Conservation (phyloP, 225 moss, liverwort and hornwort species). For the Anthoceros angustus region DNA sequence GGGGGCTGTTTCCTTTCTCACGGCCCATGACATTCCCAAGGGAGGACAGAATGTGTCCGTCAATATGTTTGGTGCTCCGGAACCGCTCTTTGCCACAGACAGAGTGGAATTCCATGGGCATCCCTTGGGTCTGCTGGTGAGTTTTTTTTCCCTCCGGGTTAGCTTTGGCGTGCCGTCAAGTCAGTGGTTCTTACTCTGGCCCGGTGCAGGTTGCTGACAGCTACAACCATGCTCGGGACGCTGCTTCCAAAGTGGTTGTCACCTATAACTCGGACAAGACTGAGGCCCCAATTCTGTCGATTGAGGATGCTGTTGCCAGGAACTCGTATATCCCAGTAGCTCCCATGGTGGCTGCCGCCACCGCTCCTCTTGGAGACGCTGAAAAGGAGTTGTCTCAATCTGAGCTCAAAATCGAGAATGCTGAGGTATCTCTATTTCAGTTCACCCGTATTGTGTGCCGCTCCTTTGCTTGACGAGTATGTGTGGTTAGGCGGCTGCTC, state of each 20-base stretch:
- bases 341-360: constrained; percentile 12
- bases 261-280: constrained; percentile 18
- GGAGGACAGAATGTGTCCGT: constrained; percentile 18
- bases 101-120: constrained; percentile 40
- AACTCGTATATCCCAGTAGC: constrained; percentile 37
- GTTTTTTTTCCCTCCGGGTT: neutral
- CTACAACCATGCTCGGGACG: constrained; percentile 54
- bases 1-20: constrained; percentile 33
- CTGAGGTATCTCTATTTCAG: neutral
- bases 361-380: constrained; percentile 16
- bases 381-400: constrained; percentile 9
- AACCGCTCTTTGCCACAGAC: constrained; percentile 43
- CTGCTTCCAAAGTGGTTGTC: constrained; percentile 43
- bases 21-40: constrained; percentile 23
- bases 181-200: neutral
- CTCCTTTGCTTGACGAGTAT: neutral
- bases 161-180: neutral
- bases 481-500: neutral
- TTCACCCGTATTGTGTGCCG: too few species aligned
- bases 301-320: constrained; percentile 61
- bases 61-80: neutral
- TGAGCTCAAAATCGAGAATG: neutral
- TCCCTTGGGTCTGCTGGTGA: constrained; percentile 39
- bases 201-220: constrained; percentile 46
- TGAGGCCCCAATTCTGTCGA: constrained; percentile 41